Evolutionary conservation across 176 grass and related monocot species (phyloP), one percentile per base, ranked within the genome.

Genomic region (Rhipidocladum racemiflorum): DNA sequence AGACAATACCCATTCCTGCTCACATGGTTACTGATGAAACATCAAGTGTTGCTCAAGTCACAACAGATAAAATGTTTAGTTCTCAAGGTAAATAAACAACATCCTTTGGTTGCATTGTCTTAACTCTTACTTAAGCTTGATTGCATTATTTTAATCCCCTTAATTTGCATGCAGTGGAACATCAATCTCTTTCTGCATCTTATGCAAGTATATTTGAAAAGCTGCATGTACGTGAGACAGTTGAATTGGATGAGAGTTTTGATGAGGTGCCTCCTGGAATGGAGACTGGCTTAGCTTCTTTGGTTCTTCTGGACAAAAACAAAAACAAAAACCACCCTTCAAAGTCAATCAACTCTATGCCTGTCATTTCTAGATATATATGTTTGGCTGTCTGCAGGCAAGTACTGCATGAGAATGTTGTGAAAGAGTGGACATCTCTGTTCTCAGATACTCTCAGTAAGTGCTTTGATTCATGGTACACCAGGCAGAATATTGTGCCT

Each of bases 201-300:
- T 86, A 84, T 82, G 65, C 59, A 79, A 89, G 85, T 89, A 88
- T 88, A 81, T 89, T 95, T 85, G 92, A 95, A 76, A 91, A 75
- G 71, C 75, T 95, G 67, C 64, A 85, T 85, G 64, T 77, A 60
- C 27, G 25, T 10, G 89, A 76, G 72, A 68, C 23, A 75, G 81
- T 25, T 36, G 81, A 74, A 43, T 69, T 73, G 75, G 62, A 87
- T 83, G 88, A 91, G 27, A 76, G 68, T 89, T 83, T 83, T 87
- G 89, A 92, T 79, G 94, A 94, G 83, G 75, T 89, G 34, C 82
- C 87, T 72, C 91, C 91, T 86, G 92, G 89, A 75, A 42, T 87
- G 72, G 84, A 94, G 82, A 67, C 75, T 62, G 87, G 72, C 57
- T 82, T 76, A 60, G 35, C 64, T 72, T 49, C 80, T 61, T 61